Percentiles rank a stretch among this genome's conserved stretches.
These are phyloP conservation scores for Pestalotiopsis sp. DNA, from an alignment of 2,329 filamentous ascomycete genomes.

Conservation along the genomic window DNA sequence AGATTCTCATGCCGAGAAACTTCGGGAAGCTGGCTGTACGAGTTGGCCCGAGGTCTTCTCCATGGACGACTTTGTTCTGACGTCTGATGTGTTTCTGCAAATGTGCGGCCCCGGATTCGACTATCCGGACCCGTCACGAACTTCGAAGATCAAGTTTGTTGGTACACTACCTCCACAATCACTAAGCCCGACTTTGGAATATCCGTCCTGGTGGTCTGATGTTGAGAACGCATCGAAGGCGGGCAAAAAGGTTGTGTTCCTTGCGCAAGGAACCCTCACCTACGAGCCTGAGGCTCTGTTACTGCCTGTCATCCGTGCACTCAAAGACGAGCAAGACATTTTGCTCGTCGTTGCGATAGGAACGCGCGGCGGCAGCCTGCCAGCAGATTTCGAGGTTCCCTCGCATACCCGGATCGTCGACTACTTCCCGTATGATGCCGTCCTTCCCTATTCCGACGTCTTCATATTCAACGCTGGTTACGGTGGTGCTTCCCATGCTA, in stretches of 20 bases:
- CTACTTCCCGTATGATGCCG: constrained; percentile 50
- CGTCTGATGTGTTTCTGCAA: constrained; percentile 37
- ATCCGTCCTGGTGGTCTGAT: constrained; percentile 49
- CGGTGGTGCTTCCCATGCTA: constrained; percentile 38
- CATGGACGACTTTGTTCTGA: constrained; percentile 30
- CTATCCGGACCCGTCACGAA: constrained; percentile 36
- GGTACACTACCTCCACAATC: constrained; percentile 41
- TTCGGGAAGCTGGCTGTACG: constrained; percentile 3
- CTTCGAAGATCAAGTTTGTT: constrained; percentile 42
- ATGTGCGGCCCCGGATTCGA: constrained; percentile 38
- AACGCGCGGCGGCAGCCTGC: constrained; percentile 26
- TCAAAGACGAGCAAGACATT: constrained; percentile 43
- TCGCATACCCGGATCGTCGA: constrained; percentile 46
- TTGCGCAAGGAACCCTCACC: constrained; percentile 50
- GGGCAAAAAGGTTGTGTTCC: constrained; percentile 44
- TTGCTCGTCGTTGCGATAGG: constrained; percentile 38
- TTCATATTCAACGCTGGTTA: constrained; percentile 20
- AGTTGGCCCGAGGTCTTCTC: constrained; percentile 16
- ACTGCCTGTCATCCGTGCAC: constrained; percentile 44
- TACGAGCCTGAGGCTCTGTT: constrained; percentile 42
- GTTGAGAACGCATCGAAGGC: constrained; percentile 34
- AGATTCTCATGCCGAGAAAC: background rate
- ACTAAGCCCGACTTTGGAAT: constrained; percentile 28
- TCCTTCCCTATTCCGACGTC: constrained; percentile 44
- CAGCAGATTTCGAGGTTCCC: constrained; percentile 34